Percentiles rank a stretch among this genome's conserved stretches.
Evolutionary conservation across 768 basidiomycete genomes (phyloP).

Genomic region (Clavaria fumosa): DNA sequence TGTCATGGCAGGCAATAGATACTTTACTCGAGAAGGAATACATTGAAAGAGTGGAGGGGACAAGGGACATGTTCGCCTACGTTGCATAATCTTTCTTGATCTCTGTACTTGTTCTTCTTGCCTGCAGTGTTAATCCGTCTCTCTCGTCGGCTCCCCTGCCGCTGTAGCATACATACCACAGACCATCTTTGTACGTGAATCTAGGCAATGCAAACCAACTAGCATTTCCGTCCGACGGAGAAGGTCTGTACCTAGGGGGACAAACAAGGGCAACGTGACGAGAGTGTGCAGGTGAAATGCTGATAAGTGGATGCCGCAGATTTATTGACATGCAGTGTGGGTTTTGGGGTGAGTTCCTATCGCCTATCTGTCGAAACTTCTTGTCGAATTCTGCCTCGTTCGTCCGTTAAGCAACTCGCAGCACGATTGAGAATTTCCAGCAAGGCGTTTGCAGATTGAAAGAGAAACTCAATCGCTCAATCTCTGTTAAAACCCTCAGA

Average conservation of each 20-base stretch:
- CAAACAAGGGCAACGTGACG: conserved; percentile 2
- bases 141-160: conserved; percentile 1
- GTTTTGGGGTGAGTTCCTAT: conserved; percentile 3
- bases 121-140: conserved; percentile 3
- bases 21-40: conserved; percentile 93
- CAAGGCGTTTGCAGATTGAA: conserved; percentile 1
- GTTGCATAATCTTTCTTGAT: conserved; percentile 33
- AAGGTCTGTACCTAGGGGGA: no score
- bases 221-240: no score
- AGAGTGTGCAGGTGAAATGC: neutral
- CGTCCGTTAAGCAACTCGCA: conserved; percentile 1
- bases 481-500: conserved; percentile 2
- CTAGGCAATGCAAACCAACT: no score
- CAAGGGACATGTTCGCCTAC: conserved; percentile 79
- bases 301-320: neutral
- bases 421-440: conserved; percentile 1
- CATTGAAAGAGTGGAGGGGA: conserved; percentile 83
- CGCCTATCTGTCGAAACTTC: neutral
- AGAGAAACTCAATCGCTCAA: neutral
- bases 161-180: no score
- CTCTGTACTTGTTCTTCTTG: conserved; percentile 4
- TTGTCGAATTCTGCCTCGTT: neutral
- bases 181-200: no score
- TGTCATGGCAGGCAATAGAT: conserved; percentile 60
- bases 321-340: neutral